phyloP scores from a whole-genome alignment of 345 rosid genomes.

The Hibiscus mutabilis region DNA sequence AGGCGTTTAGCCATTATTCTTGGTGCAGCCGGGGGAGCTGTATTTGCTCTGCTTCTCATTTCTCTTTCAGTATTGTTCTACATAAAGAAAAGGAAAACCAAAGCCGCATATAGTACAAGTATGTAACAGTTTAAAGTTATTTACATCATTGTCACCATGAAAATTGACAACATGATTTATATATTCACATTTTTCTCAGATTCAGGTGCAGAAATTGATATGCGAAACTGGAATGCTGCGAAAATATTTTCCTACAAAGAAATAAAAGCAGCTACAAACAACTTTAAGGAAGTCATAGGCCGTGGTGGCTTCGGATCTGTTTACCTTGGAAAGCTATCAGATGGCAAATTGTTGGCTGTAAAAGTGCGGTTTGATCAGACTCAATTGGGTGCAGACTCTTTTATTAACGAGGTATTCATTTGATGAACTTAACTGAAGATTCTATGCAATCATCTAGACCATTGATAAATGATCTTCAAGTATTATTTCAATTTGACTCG shows the following conservation, averaged over 20 bases:
- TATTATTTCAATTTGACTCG: background rate
- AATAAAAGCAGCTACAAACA: slow-evolving; percentile 71
- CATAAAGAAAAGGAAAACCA: slow-evolving; percentile 38
- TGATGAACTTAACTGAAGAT: background rate
- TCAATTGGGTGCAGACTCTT: slow-evolving; percentile 93
- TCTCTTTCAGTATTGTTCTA: slow-evolving; percentile 28
- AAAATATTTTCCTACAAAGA: slow-evolving; percentile 73
- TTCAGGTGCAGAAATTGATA: slow-evolving; percentile 42
- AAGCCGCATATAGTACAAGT: slow-evolving; percentile 39
- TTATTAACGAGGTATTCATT: slow-evolving; percentile 50
- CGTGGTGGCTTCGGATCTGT: slow-evolving; percentile 90
- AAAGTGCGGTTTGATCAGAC: slow-evolving; percentile 79
- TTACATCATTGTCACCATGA: background rate
- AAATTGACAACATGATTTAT: slow-evolving; percentile 8
- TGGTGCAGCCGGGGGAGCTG: slow-evolving; percentile 55
- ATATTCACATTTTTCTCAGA: slow-evolving; percentile 7
- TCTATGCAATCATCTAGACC: background rate
- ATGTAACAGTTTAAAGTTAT: slow-evolving; percentile 27
- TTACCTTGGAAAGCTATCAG: slow-evolving; percentile 71
- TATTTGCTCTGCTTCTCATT: slow-evolving; percentile 40
- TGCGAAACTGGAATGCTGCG: slow-evolving; percentile 83
- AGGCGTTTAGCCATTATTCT: slow-evolving; percentile 39
- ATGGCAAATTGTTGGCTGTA: slow-evolving; percentile 74
- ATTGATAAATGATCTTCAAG: background rate
- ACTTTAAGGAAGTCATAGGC: slow-evolving; percentile 76